Percentiles rank a stretch among this genome's conserved stretches.
These are phyloP conservation scores for Metarhizium brunneum DNA, from an alignment of 2,329 filamentous ascomycete species.

Conservation along the genomic window DNA sequence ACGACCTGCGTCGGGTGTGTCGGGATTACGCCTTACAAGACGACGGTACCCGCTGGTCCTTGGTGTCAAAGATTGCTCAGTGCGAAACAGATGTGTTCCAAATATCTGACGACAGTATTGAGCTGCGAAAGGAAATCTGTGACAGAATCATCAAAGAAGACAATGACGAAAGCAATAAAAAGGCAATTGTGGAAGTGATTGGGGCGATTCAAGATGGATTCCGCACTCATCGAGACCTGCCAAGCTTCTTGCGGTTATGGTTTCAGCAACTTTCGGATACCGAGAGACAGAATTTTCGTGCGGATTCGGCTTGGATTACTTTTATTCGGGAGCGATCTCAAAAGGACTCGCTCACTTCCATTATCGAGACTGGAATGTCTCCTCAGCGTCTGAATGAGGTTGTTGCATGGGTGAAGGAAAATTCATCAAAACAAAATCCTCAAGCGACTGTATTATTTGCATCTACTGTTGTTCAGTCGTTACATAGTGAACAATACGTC, in stretches of 20 bases:
- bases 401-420: slow-evolving; percentile 31
- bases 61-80: slow-evolving; percentile 30
- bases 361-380: slow-evolving; percentile 34
- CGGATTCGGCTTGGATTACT: slow-evolving; percentile 24
- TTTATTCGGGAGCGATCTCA: slow-evolving; percentile 13
- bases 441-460: slow-evolving; percentile 31
- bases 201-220: slow-evolving; percentile 34
- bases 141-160: slow-evolving; percentile 19
- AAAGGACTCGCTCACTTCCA: slow-evolving; percentile 10
- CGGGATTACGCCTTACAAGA: slow-evolving; percentile 29
- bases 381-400: slow-evolving; percentile 33
- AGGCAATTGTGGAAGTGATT: slow-evolving; percentile 26
- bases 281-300: slow-evolving; percentile 18
- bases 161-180: slow-evolving; percentile 10
- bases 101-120: slow-evolving; percentile 26
- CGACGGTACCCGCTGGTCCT: slow-evolving; percentile 29
- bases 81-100: slow-evolving; percentile 41
- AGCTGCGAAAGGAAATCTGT: slow-evolving; percentile 31
- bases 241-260: slow-evolving; percentile 39
- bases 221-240: slow-evolving; percentile 32
- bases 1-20: slow-evolving; percentile 33
- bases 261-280: slow-evolving; percentile 29
- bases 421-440: slow-evolving; percentile 21
- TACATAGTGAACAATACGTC: slow-evolving; percentile 31
- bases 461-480: slow-evolving; percentile 31